These are phyloP conservation scores for Durotheca rogersii DNA, from an alignment of 495 filamentous ascomycete species.

Conservation along the genomic window DNA sequence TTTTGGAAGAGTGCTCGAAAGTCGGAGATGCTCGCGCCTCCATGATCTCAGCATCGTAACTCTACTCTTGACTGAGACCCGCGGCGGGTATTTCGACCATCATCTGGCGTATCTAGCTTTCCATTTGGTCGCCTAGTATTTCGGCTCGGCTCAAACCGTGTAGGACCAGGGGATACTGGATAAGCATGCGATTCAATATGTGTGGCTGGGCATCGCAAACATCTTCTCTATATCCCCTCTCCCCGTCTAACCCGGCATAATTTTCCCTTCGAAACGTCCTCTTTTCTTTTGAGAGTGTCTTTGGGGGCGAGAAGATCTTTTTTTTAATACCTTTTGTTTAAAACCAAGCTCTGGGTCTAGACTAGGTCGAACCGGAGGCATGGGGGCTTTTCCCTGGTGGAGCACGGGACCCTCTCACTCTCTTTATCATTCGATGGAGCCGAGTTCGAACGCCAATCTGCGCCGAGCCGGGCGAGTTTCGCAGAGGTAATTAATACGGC, in stretches of 20 bases:
- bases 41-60: slow-evolving; percentile 9
- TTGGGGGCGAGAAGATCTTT: slow-evolving; percentile 27
- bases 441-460: too few relatives aligned
- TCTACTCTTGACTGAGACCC: slow-evolving; percentile 9
- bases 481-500: too few relatives aligned
- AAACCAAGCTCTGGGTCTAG: slow-evolving; percentile 21
- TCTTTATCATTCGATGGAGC: too few relatives aligned
- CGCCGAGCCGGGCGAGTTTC: too few relatives aligned
- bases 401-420: slow-evolving; percentile 1
- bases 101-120: slow-evolving; percentile 10
- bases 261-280: slow-evolving; percentile 19
- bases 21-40: slow-evolving; percentile 33
- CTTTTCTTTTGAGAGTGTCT: slow-evolving; percentile 29
- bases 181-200: slow-evolving; percentile 22
- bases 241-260: slow-evolving; percentile 20
- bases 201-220: neutral
- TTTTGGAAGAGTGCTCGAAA: slow-evolving; percentile 77
- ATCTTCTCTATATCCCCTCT: too few relatives aligned
- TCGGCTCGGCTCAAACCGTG: slow-evolving; percentile 12
- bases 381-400: slow-evolving; percentile 27
- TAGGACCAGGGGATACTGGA: slow-evolving; percentile 29
- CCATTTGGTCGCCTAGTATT: slow-evolving; percentile 11
- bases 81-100: slow-evolving; percentile 1
- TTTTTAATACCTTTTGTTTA: slow-evolving; percentile 24
- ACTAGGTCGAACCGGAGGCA: too few relatives aligned